Evolutionary conservation across 148 eudicot species (phyloP).

Genomic region (Camellia japonica): DNA sequence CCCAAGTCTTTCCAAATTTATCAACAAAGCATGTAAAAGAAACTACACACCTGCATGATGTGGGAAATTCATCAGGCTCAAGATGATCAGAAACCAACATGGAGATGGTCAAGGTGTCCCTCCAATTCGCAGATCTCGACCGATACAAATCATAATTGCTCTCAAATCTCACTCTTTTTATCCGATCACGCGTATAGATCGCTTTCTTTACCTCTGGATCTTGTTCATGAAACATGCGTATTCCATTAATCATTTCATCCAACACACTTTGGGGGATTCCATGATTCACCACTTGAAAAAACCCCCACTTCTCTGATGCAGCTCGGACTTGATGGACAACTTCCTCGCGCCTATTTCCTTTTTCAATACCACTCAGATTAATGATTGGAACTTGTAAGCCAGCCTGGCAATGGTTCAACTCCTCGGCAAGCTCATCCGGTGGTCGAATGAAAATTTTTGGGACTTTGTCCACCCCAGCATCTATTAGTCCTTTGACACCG

Average conservation of each 20-base stretch:
- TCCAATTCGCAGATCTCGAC: slow-evolving; percentile 45
- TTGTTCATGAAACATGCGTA: slow-evolving; percentile 17
- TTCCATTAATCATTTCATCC: slow-evolving; percentile 10
- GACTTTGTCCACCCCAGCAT: slow-evolving; percentile 10
- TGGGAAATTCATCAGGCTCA: slow-evolving; percentile 28
- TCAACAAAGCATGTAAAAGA: not conserved
- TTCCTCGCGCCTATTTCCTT: not conserved
- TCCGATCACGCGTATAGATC: slow-evolving; percentile 7
- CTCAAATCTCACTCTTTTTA: slow-evolving; percentile 13
- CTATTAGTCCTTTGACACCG: slow-evolving; percentile 19
- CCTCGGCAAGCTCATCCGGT: not conserved
- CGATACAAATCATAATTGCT: slow-evolving; percentile 39
- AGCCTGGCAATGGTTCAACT: not conserved
- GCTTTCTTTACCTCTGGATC: not conserved
- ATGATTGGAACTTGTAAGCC: slow-evolving; percentile 7
- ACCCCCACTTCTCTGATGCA: slow-evolving; percentile 10
- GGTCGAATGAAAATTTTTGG: slow-evolving; percentile 14
- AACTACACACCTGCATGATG: slow-evolving; percentile 29
- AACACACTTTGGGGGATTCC: slow-evolving; percentile 5
- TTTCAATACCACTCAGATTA: not conserved
- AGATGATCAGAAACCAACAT: slow-evolving; percentile 9
- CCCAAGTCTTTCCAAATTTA: not conserved
- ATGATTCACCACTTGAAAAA: slow-evolving; percentile 20
- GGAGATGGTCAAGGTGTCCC: slow-evolving; percentile 38
- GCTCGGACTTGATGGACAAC: slow-evolving; percentile 3